Base-by-base conservation (phyloP, 2,329 filamentous ascomycete genomes). In the Polytolypa hystricis region DNA sequence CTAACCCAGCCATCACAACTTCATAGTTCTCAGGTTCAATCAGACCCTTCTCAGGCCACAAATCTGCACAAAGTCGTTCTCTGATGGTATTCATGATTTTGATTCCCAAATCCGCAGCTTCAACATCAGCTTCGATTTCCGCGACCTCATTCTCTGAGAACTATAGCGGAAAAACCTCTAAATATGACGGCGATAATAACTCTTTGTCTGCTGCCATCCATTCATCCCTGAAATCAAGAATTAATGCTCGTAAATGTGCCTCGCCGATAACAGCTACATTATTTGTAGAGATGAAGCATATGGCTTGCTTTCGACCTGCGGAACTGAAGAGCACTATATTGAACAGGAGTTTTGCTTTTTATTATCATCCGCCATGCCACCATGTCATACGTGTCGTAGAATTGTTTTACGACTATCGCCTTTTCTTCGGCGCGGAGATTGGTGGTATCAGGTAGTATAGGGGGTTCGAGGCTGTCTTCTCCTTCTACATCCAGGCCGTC, bases 401-500 rank as follows among this genome's bases (percentile, higher is more conserved):
- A 32, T 18, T 15, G n/a, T 17, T 18, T 15, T 3, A 32, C n/a
- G 19, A 16, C 30, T 9, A 32, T 10, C 8, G 6, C 16, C 16
- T 32, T 15, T n/a, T 16, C 30, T 10, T 15, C 30, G 5, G 6
- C 28, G 11, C 9, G 9, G 11, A 30, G 3, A 30, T 10, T 30
- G 21, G 7, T n/a, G 21, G n/a, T 25, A 7, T 25, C 21, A 7
- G 21, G 21, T 7, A 32, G 30, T 19, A 15, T 12, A 5, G 30
- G 30, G 26, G 26, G 7, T 33, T 43, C 42, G 39, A 37, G 37
- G 7, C 49, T 37, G 10, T 55, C 46, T n/a, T n/a, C n/a, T n/a
- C n/a, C n/a, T n/a, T 50, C 49, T 1, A 44, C 49, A 34, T 55
- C 47, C 12, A 49, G 52, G 31, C 45, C 46, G 40, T 46, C 47